Percentiles rank a stretch among this genome's conserved stretches.
Conservation (phyloP, 139 green algal species). For the Tetraselmis chui region DNA sequence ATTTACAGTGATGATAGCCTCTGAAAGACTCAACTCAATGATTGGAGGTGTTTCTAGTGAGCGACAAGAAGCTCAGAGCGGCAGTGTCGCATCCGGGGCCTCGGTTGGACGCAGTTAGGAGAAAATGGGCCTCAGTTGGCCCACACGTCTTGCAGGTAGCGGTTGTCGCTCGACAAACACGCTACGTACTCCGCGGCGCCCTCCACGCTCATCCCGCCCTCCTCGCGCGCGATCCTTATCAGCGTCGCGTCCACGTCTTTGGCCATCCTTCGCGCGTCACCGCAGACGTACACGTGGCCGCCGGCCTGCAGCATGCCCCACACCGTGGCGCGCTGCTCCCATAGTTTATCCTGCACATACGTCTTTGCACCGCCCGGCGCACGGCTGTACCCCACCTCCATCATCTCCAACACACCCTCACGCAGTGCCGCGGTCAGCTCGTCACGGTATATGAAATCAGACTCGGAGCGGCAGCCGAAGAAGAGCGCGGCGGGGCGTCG, state of each 20-base stretch:
- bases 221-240: constrained; percentile 12
- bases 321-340: constrained; percentile 34
- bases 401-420: constrained; percentile 49
- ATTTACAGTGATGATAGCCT: too few relatives aligned
- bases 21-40: too few relatives aligned
- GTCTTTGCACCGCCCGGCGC: constrained; percentile 47
- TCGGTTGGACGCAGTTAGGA: too few relatives aligned
- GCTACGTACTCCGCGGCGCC: constrained; percentile 23
- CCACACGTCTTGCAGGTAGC: not conserved
- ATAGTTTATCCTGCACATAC: constrained; percentile 85
- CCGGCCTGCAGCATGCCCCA: constrained; percentile 20
- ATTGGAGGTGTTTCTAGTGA: too few relatives aligned
- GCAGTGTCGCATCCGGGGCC: too few relatives aligned
- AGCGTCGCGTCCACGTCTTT: constrained; percentile 86
- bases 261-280: constrained; percentile 92
- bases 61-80: too few relatives aligned
- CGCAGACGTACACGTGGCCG: constrained; percentile 90
- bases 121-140: not conserved
- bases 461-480: constrained; percentile 75
- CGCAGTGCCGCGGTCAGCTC: constrained; percentile 49
- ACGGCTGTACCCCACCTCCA: constrained; percentile 74
- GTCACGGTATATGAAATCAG: constrained; percentile 81
- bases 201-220: constrained; percentile 16
- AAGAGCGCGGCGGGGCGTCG: constrained; percentile 44
- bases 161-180: not conserved